Evolutionary conservation across 192 early-diverging fungal species (phyloP), one percentile per base, ranked within the genome.

Genomic region (Phlyctochytrium planicorne): DNA sequence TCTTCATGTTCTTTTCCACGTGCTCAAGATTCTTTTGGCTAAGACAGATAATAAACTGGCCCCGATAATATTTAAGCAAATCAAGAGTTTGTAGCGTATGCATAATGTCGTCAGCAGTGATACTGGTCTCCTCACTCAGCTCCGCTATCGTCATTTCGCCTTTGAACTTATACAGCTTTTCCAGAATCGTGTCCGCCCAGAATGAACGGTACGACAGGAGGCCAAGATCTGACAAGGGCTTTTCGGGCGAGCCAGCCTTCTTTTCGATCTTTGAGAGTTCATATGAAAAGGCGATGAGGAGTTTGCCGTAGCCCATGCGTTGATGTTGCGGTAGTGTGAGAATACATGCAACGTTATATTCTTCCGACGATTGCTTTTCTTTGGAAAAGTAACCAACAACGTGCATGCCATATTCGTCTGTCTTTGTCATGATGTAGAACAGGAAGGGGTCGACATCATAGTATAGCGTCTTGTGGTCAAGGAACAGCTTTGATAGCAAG

Each of bases 401-500:
- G 72, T 96, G 93, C 65, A 83, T 90, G 0, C 97, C 97, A 30
- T 84, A 74, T 30, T 91, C 89, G 69, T 98, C 96, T 52, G 86
- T 84, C 69, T 85, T 74, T 1, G 94, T 95, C 90, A 99, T 91
- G 55, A 95, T 87, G 72, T 99, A 99, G 75, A 96, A 99, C 67
- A 98, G 63, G 75, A 99, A 99, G 2, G 96, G 96, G 59, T 99
- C 97, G 12, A 98, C 96, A 68, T 99, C 96, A 72, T 96, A 99
- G 73, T 94, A 97, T 17, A 99, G 81, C 16, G 96, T 97, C 72
- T 99, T 99, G 86, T 99, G 97, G 79, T 99, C 97, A 68, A 99
- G 77, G 73, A 99, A 98, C 55, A 94, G 80, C 65, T 99, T 99
- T 25, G 96, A 97, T 31, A 99, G 73, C 40, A 99, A 75, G 73